These are phyloP conservation scores for Colletotrichum sp. DNA, from an alignment of 2,329 filamentous ascomycete species.

Conservation along the genomic window DNA sequence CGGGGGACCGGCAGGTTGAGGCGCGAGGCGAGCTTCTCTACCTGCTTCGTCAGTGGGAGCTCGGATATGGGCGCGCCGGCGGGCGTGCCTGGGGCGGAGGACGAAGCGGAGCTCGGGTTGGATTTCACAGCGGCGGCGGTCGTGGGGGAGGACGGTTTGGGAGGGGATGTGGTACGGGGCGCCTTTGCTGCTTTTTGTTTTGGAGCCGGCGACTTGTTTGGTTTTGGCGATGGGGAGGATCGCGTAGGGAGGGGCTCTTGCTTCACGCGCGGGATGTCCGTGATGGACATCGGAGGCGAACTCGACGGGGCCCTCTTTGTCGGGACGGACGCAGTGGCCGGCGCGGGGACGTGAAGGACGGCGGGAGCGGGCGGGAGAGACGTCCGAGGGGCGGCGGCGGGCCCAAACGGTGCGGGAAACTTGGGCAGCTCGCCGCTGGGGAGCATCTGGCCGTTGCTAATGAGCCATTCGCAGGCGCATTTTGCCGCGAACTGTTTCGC, in stretches of 20 bases:
- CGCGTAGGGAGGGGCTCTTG: neutral
- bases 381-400: neutral
- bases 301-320: neutral
- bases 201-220: neutral
- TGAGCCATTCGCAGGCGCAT: constrained; percentile 49
- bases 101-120: neutral
- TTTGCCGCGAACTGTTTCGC: constrained; percentile 60
- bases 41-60: constrained; percentile 27
- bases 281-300: neutral
- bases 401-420: constrained; percentile 19
- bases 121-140: neutral
- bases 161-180: neutral
- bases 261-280: neutral
- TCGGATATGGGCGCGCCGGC: neutral
- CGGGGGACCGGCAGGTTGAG: constrained; percentile 37
- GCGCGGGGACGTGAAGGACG: neutral
- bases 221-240: neutral
- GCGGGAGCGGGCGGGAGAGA: neutral
- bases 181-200: constrained; percentile 7
- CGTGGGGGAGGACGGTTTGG: neutral
- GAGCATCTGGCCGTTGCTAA: constrained; percentile 31
- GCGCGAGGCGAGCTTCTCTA: constrained; percentile 34
- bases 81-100: neutral
- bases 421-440: constrained; percentile 22
- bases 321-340: neutral